These are phyloP conservation scores for Penicillium odoratum DNA, from an alignment of 495 filamentous ascomycete genomes.

Conservation along the genomic window DNA sequence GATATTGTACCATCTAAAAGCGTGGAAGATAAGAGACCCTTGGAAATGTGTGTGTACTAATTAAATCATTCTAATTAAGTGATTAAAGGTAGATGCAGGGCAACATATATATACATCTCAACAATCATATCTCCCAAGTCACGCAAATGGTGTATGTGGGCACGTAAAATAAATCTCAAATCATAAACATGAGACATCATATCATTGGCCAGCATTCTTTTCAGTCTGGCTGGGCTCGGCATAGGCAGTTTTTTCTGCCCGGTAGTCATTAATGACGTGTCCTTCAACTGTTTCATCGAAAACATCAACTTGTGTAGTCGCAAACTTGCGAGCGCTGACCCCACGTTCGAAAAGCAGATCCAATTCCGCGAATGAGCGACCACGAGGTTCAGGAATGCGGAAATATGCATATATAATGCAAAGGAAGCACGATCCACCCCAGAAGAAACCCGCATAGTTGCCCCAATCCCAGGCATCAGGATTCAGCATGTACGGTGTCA, in stretches of 20 bases:
- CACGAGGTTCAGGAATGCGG: constrained; percentile 70
- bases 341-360: constrained; percentile 69
- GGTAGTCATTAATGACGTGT: constrained; percentile 50
- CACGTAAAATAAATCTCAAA: background rate
- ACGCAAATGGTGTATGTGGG: constrained; percentile 1
- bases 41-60: background rate
- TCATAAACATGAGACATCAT: constrained; percentile 10
- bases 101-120: constrained; percentile 29
- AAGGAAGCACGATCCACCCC: constrained; percentile 70
- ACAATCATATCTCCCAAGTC: background rate
- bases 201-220: constrained; percentile 23
- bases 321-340: constrained; percentile 68
- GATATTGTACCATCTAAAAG: no score
- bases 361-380: constrained; percentile 71
- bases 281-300: constrained; percentile 61
- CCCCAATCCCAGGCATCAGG: constrained; percentile 72
- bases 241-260: constrained; percentile 29
- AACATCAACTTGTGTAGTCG: constrained; percentile 62
- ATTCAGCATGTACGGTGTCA: constrained; percentile 79
- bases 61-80: constrained; percentile 11
- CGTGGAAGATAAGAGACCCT: no score
- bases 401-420: constrained; percentile 76
- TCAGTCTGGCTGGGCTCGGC: constrained; percentile 29
- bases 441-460: constrained; percentile 82
- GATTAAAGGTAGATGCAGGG: constrained; percentile 9